Evolutionary conservation across 495 filamentous ascomycete genomes (phyloP).

Genomic region (Hyaloscypha hepaticicola): DNA sequence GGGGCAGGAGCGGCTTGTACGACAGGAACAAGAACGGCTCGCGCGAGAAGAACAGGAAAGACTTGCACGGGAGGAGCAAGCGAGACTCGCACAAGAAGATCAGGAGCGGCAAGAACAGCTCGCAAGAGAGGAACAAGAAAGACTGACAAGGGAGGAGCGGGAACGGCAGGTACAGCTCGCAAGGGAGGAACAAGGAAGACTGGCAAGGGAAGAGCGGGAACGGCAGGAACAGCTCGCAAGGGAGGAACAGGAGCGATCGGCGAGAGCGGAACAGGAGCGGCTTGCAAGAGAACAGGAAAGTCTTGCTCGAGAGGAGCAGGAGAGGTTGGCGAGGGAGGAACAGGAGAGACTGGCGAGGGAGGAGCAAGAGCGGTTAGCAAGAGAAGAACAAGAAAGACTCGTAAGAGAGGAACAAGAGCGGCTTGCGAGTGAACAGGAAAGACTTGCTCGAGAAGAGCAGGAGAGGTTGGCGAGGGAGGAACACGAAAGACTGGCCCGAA

Average conservation of each 20-base stretch:
- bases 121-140: not conserved
- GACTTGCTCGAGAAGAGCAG: not conserved
- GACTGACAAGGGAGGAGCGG: not conserved
- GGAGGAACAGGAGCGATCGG: no score
- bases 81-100: not conserved
- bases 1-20: not conserved
- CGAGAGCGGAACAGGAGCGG: not conserved
- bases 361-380: not conserved
- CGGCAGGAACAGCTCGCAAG: slow-evolving; percentile 2
- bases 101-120: slow-evolving; percentile 5
- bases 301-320: no score
- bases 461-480: not conserved
- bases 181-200: not conserved
- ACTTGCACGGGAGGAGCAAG: not conserved
- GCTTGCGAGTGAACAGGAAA: no score
- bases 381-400: slow-evolving; percentile 1
- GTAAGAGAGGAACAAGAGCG: slow-evolving; percentile 1
- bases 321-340: not conserved
- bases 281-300: no score
- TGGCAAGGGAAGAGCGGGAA: slow-evolving; percentile 15
- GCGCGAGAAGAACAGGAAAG: slow-evolving; percentile 1
- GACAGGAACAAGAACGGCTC: not conserved
- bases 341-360: slow-evolving; percentile 1
- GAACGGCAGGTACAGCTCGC: not conserved
- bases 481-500: not conserved